These are phyloP conservation scores for Colletotrichum endophyticum DNA, from an alignment of 2,329 filamentous ascomycete genomes.

Conservation along the genomic window DNA sequence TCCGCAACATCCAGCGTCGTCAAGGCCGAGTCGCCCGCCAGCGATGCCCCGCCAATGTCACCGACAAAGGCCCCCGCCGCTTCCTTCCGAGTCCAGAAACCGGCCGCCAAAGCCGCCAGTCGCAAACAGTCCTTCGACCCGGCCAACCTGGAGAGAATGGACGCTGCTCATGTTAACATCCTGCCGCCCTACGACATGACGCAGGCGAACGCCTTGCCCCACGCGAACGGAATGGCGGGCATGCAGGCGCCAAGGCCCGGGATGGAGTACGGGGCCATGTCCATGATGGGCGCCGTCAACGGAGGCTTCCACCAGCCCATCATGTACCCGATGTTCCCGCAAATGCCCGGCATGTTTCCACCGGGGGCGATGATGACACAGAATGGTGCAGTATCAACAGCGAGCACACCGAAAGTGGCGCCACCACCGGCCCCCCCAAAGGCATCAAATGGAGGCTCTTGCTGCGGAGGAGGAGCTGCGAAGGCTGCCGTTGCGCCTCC, in stretches of 20 bases:
- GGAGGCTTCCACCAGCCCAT: conserved; percentile 18
- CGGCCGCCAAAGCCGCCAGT: conserved; percentile 36
- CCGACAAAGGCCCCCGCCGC: conserved; percentile 36
- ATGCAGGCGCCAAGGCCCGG: conserved; percentile 14
- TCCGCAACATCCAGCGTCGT: conserved; percentile 12
- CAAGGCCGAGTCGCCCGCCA: conserved; percentile 27
- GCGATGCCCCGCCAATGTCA: conserved; percentile 35
- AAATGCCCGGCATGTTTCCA: conserved; percentile 12
- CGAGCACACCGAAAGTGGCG: background rate
- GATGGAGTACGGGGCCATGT: conserved; percentile 18
- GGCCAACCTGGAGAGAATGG: conserved; percentile 54
- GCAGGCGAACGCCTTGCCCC: background rate
- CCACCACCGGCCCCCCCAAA: background rate
- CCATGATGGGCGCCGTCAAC: conserved; percentile 17
- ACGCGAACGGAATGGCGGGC: conserved; percentile 25
- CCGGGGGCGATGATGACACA: background rate
- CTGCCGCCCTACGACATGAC: conserved; percentile 36
- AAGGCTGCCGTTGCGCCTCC: background rate
- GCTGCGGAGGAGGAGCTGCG: background rate
- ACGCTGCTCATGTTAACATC: conserved; percentile 57
- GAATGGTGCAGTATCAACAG: background rate
- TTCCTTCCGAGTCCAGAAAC: conserved; percentile 52
- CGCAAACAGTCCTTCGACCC: conserved; percentile 58
- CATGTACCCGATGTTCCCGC: conserved; percentile 14
- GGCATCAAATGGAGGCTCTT: conserved; percentile 1